Conservation (phyloP, 2,329 filamentous ascomycete species). For the Cyphellophora europaea region DNA sequence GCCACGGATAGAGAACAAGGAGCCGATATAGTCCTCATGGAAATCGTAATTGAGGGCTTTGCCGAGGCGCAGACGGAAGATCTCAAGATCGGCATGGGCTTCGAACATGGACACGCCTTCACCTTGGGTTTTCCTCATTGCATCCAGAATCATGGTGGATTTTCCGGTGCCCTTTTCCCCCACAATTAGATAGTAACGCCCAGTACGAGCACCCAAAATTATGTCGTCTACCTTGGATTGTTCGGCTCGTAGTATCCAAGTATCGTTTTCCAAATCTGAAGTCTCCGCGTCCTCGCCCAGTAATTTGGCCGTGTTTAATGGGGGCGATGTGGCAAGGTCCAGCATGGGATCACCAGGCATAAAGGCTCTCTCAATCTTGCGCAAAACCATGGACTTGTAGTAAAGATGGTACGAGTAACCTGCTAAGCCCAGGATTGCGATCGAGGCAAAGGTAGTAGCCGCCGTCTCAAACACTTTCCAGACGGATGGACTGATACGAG, state of each 20-base stretch:
- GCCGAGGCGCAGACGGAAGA: conserved; percentile 84
- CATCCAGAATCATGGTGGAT: conserved; percentile 90
- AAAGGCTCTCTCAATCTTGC: conserved; percentile 90
- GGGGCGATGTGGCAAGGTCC: conserved; percentile 53
- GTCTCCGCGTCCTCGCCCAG: conserved; percentile 19
- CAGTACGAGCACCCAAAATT: conserved; percentile 59
- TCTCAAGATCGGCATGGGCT: conserved; percentile 87
- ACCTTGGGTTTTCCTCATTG: conserved; percentile 86
- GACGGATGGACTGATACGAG: conserved; percentile 22
- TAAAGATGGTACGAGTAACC: conserved; percentile 70
- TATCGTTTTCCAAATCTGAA: conserved; percentile 21
- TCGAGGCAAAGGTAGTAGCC: conserved; percentile 66
- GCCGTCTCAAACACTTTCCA: conserved; percentile 65
- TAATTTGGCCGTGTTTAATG: conserved; percentile 12
- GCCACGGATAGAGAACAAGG: conserved; percentile 87
- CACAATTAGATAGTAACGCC: conserved; percentile 84
- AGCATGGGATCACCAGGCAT: conserved; percentile 83
- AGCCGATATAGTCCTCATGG: conserved; percentile 87
- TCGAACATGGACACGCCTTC: conserved; percentile 92
- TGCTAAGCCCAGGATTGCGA: conserved; percentile 61
- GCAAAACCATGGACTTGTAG: conserved; percentile 85
- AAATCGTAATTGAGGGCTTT: conserved; percentile 95
- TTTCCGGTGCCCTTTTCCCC: conserved; percentile 97
- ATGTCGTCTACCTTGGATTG: conserved; percentile 76
- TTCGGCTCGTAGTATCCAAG: conserved; percentile 75